A percentile compares a stretch with the other conserved stretches of the same genome.
Evolutionary conservation across 371 early-diverging fungal genomes (phyloP).

Genomic region (Mortierella polycephala): DNA sequence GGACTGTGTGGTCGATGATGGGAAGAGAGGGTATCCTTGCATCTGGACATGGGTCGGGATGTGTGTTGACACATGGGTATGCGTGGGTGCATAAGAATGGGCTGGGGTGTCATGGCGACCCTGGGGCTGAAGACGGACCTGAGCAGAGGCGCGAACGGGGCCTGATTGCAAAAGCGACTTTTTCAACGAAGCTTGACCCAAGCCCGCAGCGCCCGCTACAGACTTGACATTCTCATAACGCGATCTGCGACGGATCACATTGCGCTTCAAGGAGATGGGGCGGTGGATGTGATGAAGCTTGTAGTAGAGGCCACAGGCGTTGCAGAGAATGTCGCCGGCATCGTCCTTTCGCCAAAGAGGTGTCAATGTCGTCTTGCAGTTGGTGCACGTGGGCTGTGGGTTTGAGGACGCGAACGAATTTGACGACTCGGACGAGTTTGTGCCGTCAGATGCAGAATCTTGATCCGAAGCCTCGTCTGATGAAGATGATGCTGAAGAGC

Average conservation of each 20-base stretch:
- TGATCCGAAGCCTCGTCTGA: neutral
- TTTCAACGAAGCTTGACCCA: constrained; percentile 69
- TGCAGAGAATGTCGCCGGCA: constrained; percentile 86
- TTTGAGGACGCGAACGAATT: constrained; percentile 1
- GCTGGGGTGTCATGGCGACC: constrained; percentile 52
- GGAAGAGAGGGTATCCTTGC: neutral
- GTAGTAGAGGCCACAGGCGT: constrained; percentile 96
- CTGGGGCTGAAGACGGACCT: constrained; percentile 66
- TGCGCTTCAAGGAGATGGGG: constrained; percentile 83
- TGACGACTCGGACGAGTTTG: neutral
- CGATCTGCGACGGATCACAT: constrained; percentile 85
- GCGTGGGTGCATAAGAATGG: neutral
- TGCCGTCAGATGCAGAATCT: neutral
- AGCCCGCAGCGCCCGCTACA: constrained; percentile 4
- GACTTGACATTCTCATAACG: constrained; percentile 66
- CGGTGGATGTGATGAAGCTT: constrained; percentile 91
- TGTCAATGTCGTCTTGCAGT: constrained; percentile 89
- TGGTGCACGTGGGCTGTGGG: constrained; percentile 74
- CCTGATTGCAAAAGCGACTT: constrained; percentile 49
- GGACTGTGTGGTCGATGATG: too few relatives aligned
- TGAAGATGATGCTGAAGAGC: neutral
- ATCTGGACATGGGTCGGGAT: neutral
- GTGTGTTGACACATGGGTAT: neutral
- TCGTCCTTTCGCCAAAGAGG: constrained; percentile 96
- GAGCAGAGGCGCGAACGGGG: constrained; percentile 61